Evolutionary conservation across 345 rosid species (phyloP).

Genomic region (Dimocarpus longan): DNA sequence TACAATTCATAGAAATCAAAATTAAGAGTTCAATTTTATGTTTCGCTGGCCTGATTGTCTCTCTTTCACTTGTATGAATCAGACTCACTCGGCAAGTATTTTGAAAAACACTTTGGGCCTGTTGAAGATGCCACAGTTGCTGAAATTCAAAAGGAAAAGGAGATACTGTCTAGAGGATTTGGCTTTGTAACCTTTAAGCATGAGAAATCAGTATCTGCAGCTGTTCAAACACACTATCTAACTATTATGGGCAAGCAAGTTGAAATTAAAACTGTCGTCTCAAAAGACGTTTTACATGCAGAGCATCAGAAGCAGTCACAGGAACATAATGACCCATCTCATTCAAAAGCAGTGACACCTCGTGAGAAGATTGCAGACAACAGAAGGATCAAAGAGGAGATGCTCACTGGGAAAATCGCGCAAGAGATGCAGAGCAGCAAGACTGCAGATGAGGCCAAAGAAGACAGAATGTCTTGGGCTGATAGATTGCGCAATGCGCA

Average conservation of each 20-base stretch:
- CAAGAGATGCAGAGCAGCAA: conserved; percentile 20
- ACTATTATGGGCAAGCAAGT: conserved; percentile 55
- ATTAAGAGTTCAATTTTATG: not conserved
- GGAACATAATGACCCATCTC: conserved; percentile 23
- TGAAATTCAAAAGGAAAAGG: conserved; percentile 32
- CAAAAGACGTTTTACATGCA: conserved; percentile 22
- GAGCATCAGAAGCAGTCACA: conserved; percentile 32
- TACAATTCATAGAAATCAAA: not conserved
- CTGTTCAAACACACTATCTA: conserved; percentile 48
- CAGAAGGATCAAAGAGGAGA: conserved; percentile 17
- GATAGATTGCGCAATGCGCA: conserved; percentile 44
- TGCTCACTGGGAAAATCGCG: conserved; percentile 1
- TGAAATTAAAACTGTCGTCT: conserved; percentile 54
- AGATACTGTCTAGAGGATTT: conserved; percentile 49
- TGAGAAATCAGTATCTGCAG: conserved; percentile 48
- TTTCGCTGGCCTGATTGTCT: not conserved
- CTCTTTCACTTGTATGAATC: conserved; percentile 24
- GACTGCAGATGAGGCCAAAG: conserved; percentile 29
- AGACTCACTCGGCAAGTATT: conserved; percentile 42
- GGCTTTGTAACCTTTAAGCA: conserved; percentile 61
- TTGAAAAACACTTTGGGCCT: conserved; percentile 51
- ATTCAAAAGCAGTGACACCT: conserved; percentile 14
- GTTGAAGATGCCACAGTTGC: conserved; percentile 52
- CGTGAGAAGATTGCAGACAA: conserved; percentile 4
- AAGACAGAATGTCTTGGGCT: conserved; percentile 46